Evolutionary conservation across 192 early-diverging fungal genomes (phyloP).

Genomic region (Phycomyces blakesleeanus): DNA sequence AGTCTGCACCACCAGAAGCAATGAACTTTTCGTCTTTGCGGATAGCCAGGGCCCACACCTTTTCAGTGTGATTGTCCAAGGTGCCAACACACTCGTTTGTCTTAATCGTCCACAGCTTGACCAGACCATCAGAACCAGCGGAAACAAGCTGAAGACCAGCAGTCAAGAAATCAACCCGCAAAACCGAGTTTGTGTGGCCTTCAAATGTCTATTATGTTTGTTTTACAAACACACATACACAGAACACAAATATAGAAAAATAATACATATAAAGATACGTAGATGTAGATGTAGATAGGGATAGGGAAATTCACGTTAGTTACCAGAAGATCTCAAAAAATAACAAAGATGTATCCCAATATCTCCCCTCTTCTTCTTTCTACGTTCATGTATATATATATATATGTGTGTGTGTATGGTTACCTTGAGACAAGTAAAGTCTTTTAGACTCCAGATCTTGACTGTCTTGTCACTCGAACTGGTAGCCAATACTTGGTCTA

Average conservation of each 20-base stretch:
- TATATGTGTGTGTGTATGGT: neutral
- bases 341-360: too few relatives aligned
- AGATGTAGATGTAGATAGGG: too few relatives aligned
- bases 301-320: too few relatives aligned
- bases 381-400: neutral
- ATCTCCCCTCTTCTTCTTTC: too few relatives aligned
- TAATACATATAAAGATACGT: too few relatives aligned
- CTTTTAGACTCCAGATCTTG: slow-evolving; percentile 90
- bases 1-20: slow-evolving; percentile 90
- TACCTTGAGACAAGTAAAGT: slow-evolving; percentile 82
- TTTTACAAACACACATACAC: too few relatives aligned
- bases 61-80: slow-evolving; percentile 92
- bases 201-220: slow-evolving; percentile 75
- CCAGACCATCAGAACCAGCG: slow-evolving; percentile 85
- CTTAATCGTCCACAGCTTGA: slow-evolving; percentile 96
- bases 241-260: too few relatives aligned
- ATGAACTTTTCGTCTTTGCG: slow-evolving; percentile 65
- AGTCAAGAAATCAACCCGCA: slow-evolving; percentile 81
- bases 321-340: too few relatives aligned
- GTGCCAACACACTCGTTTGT: slow-evolving; percentile 86
- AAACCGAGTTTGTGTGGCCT: slow-evolving; percentile 95
- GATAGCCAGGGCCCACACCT: slow-evolving; percentile 89
- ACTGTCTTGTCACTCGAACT: slow-evolving; percentile 91
- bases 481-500: slow-evolving; percentile 91
- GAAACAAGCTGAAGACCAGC: slow-evolving; percentile 86